Evolutionary conservation across 1,139 yeast species (phyloP), one percentile per base, ranked within the genome.

Genomic region (Suhomyces wounanorum): DNA sequence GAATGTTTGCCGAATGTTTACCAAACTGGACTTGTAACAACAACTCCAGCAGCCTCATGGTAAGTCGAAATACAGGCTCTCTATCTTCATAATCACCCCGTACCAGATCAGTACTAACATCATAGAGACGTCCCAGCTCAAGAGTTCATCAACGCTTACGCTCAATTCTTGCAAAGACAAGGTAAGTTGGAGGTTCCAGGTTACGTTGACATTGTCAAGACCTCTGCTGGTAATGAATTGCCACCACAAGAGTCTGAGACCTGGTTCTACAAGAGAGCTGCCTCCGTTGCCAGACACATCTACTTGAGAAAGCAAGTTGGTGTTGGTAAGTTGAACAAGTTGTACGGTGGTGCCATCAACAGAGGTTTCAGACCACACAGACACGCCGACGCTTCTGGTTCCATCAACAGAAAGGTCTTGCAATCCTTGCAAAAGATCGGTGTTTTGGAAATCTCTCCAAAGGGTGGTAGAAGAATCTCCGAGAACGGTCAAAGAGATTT

Each of bases 191-290:
- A 94, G 79, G 95, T 94, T 71, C 99, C 99, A 83, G 97, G 97
- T 78, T 94, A 92, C 89, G 98, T 94, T 78, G 99, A 94, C 84
- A 80, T 94, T 68, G 99, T 95, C 83, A 94, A 94, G 91, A 95
- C 99, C 78, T 89, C 97, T 64, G 88, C 96, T 65, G 96, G 97
- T 82, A 92, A 92, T 77, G 99, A 94, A 82, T 89, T 94, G 78
- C 99, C 99, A 78, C 99, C 99, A 77, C 99, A 94, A 84, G 98
- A 94, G 78, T 83, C 99, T 67, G 98, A 92, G 82, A 91, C 94
- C 73, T 94, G 99, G 99, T 94, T 90, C 90, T 94, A 92, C 96
- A 90, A 88, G 89, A 89, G 99, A 82, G 96, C 99, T 72, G 99
- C 99, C 73, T 92, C 99, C 57, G 91, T 91, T 77, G 99, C 99